These are phyloP conservation scores for Eutrema salsugineum DNA, from an alignment of 441 rosid genomes.

Conservation along the genomic window DNA sequence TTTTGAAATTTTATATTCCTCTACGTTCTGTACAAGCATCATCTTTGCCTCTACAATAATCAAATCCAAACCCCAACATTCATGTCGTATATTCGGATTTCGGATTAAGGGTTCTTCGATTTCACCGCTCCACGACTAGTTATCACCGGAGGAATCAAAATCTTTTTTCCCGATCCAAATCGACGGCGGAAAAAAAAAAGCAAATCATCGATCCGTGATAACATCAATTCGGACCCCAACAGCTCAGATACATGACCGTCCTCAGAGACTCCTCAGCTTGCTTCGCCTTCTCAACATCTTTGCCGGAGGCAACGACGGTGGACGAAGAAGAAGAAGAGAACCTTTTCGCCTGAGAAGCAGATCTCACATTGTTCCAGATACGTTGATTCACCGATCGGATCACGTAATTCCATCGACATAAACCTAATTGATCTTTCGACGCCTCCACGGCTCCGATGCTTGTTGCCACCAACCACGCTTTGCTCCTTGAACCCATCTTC, in stretches of 20 bases:
- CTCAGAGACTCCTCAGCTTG: conserved; percentile 70
- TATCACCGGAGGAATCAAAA: too few relatives aligned
- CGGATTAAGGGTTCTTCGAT: neutral
- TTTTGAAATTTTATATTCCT: neutral
- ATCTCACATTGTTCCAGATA: conserved; percentile 28
- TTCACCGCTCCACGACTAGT: neutral
- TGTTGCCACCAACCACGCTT: conserved; percentile 25
- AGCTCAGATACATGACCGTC: conserved; percentile 74
- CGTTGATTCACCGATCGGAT: conserved; percentile 41
- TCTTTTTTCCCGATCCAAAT: too few relatives aligned
- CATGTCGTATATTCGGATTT: too few relatives aligned
- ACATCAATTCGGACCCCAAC: conserved; percentile 53
- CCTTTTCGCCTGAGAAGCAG: conserved; percentile 32
- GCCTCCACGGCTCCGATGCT: conserved; percentile 32
- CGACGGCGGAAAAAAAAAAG: too few relatives aligned
- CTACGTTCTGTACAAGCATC: neutral
- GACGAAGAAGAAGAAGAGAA: conserved; percentile 28
- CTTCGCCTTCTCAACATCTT: conserved; percentile 30
- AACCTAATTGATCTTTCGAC: conserved; percentile 32
- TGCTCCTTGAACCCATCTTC: conserved; percentile 30
- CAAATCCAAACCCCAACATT: too few relatives aligned
- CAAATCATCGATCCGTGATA: neutral
- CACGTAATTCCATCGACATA: conserved; percentile 50
- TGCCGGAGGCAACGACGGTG: neutral
- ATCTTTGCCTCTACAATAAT: neutral